These are phyloP conservation scores for Ligustrum vulgare DNA, from an alignment of 257 asterid species.

Conservation along the genomic window DNA sequence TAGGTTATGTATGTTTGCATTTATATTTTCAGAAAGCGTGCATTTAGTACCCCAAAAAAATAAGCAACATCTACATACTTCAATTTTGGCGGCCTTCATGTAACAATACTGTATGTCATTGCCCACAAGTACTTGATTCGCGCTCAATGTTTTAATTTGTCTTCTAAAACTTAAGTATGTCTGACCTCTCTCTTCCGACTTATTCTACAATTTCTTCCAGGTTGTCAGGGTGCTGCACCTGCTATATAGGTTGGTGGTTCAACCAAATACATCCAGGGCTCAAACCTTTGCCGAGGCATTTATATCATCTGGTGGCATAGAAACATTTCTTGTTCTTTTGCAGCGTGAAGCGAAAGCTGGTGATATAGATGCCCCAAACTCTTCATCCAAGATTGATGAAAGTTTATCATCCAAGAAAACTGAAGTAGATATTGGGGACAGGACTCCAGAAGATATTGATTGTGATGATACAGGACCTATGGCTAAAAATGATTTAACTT, in stretches of 20 bases:
- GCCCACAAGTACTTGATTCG: neutral
- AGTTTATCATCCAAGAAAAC: constrained; percentile 37
- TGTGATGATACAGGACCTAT: constrained; percentile 36
- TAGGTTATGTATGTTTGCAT: neutral
- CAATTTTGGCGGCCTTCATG: neutral
- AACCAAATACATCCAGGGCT: constrained; percentile 87
- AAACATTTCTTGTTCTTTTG: constrained; percentile 90
- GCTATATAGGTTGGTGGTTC: constrained; percentile 88
- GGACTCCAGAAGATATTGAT: constrained; percentile 33
- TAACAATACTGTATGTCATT: neutral
- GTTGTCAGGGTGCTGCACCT: constrained; percentile 93
- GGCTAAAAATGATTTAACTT: constrained; percentile 43
- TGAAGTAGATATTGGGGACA: constrained; percentile 35
- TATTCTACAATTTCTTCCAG: constrained; percentile 50
- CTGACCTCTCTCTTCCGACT: constrained; percentile 19
- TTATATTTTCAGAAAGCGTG: constrained; percentile 1
- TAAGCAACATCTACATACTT: neutral
- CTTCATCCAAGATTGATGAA: constrained; percentile 38
- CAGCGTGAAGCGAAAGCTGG: constrained; percentile 97
- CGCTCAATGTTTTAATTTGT: neutral
- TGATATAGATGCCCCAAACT: constrained; percentile 58
- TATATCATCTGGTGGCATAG: constrained; percentile 89
- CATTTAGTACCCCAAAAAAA: neutral
- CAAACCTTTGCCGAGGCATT: constrained; percentile 90
- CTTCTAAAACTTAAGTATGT: constrained; percentile 6